These are phyloP conservation scores for Neofusicoccum parvum DNA, from an alignment of 2,329 filamentous ascomycete species.

Conservation along the genomic window DNA sequence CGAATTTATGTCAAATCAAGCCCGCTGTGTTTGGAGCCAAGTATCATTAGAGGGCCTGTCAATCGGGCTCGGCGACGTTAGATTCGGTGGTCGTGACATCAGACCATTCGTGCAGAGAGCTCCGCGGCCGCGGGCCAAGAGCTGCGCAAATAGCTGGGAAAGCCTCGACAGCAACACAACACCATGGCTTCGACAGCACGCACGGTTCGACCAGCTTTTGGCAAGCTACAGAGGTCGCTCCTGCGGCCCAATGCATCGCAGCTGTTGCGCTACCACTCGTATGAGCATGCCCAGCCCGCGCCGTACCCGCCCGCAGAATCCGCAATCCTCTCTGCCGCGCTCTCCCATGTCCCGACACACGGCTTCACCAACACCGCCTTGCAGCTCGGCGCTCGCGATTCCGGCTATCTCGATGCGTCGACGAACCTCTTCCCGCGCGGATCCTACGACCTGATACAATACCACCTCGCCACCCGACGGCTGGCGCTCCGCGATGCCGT, in stretches of 20 bases:
- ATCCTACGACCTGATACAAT: slow-evolving; percentile 78
- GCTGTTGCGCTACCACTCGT: slow-evolving; percentile 35
- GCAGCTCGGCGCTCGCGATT: slow-evolving; percentile 76
- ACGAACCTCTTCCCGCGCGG: slow-evolving; percentile 79
- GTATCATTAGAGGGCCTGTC: neutral
- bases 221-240: slow-evolving; percentile 31
- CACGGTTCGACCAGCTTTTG: slow-evolving; percentile 29
- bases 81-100: neutral
- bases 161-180: slow-evolving; percentile 19
- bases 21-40: neutral
- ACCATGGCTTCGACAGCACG: slow-evolving; percentile 34
- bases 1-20: neutral
- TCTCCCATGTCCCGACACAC: slow-evolving; percentile 73
- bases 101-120: slow-evolving; percentile 4
- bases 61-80: neutral
- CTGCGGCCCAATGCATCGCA: slow-evolving; percentile 24
- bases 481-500: slow-evolving; percentile 56
- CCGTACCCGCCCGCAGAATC: slow-evolving; percentile 71
- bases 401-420: slow-evolving; percentile 84
- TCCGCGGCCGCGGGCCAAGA: neutral
- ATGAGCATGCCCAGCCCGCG: slow-evolving; percentile 47
- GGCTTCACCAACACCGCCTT: slow-evolving; percentile 81
- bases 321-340: slow-evolving; percentile 78
- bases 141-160: neutral
- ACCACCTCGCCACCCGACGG: slow-evolving; percentile 71